A percentile compares a stretch with the other conserved stretches of the same genome.
phyloP scores from a whole-genome alignment of 441 rosid genomes.

The Bruguiera hainesii region DNA sequence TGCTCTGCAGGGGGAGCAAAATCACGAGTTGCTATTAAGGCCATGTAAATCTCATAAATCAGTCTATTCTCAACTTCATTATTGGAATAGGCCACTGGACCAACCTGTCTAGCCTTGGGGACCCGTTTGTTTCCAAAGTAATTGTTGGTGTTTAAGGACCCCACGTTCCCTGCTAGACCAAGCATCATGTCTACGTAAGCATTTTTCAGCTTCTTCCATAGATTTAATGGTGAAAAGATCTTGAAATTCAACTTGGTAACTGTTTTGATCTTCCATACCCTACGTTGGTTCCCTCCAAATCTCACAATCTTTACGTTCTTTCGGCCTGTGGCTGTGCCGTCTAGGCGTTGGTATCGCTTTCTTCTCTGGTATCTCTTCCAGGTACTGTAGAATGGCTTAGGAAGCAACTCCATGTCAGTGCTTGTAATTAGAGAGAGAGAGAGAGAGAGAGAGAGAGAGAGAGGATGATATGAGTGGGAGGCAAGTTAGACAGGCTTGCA shows the following conservation, averaged over 20 bases:
- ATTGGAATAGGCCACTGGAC: conserved; percentile 13
- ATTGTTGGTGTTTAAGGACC: conserved; percentile 21
- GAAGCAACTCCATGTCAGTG: conserved; percentile 30
- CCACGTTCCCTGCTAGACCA: conserved; percentile 31
- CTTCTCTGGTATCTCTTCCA: conserved; percentile 41
- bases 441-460: not conserved
- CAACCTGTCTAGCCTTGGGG: conserved; percentile 26
- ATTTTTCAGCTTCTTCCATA: conserved; percentile 33
- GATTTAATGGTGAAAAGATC: conserved; percentile 29
- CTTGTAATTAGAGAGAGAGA: not conserved
- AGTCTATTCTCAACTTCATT: conserved; percentile 38
- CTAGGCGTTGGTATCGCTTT: conserved; percentile 34
- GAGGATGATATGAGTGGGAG: not conserved
- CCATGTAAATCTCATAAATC: conserved; percentile 42
- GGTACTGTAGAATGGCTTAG: conserved; percentile 14
- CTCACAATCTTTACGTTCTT: conserved; percentile 28
- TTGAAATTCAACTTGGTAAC: conserved; percentile 29
- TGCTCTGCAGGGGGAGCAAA: conserved; percentile 8
- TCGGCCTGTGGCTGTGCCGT: conserved; percentile 7
- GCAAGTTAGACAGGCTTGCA: not conserved
- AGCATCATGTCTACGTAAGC: conserved; percentile 42
- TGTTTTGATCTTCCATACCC: conserved; percentile 41
- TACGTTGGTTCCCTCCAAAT: conserved; percentile 25
- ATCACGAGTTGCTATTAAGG: conserved; percentile 30
- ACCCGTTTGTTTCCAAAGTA: conserved; percentile 32